A percentile compares a stretch with the other conserved stretches of the same genome.
Conservation (phyloP, 2,329 filamentous ascomycete genomes). For the Seiridium unicorne region DNA sequence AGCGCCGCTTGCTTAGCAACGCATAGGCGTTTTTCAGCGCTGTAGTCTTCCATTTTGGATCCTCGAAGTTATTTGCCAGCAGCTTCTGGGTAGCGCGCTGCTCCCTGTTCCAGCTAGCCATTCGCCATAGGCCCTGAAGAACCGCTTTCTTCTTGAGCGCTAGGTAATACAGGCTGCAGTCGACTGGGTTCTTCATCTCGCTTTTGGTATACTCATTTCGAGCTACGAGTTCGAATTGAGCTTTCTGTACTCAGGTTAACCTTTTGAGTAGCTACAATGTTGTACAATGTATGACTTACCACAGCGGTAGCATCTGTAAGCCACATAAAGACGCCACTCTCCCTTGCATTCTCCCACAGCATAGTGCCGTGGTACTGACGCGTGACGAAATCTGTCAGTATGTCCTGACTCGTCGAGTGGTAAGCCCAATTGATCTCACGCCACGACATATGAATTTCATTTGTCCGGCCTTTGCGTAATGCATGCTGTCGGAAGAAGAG, state of each 20-base stretch:
- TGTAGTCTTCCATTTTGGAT: conserved; percentile 82
- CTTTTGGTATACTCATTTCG: conserved; percentile 89
- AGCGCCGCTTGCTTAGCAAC: conserved; percentile 83
- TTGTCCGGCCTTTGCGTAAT: conserved; percentile 63
- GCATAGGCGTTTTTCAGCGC: conserved; percentile 97
- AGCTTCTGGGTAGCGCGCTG: conserved; percentile 77
- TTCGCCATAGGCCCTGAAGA: conserved; percentile 88
- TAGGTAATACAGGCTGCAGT: conserved; percentile 89
- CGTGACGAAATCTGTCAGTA: conserved; percentile 79
- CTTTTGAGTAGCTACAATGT: neutral
- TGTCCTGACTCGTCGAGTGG: conserved; percentile 84
- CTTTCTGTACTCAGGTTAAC: conserved; percentile 43
- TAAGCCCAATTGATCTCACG: conserved; percentile 85
- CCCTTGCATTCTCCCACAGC: conserved; percentile 80
- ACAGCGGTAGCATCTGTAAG: conserved; percentile 73
- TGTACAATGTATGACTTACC: conserved; percentile 47
- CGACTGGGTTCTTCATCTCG: conserved; percentile 83
- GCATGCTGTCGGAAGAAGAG: conserved; percentile 83
- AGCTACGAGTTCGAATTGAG: conserved; percentile 86
- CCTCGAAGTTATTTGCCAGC: conserved; percentile 85
- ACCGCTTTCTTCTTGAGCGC: conserved; percentile 89
- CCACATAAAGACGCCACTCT: conserved; percentile 95
- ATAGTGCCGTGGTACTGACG: conserved; percentile 77
- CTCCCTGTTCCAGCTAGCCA: conserved; percentile 86
- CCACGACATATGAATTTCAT: conserved; percentile 68